Conservation (phyloP, 2,329 filamentous ascomycete species). For the Aspergillus pseudoviridinutans region DNA sequence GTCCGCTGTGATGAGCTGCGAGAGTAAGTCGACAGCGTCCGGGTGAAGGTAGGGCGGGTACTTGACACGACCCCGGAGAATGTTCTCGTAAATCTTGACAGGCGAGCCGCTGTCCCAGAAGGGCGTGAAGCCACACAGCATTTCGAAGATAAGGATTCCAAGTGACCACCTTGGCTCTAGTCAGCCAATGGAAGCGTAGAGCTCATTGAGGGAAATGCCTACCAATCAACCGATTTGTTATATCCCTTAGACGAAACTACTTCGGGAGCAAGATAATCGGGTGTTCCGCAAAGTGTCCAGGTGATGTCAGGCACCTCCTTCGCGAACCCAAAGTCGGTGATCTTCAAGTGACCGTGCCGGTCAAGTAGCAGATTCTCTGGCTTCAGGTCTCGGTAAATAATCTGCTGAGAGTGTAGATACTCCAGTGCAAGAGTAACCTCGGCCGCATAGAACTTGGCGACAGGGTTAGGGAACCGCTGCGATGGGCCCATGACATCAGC, state of each 20-base stretch:
- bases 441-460: conserved; percentile 98
- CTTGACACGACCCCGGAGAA: conserved; percentile 90
- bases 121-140: conserved; percentile 97
- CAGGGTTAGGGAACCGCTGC: conserved; percentile 95
- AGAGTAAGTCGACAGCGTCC: conserved; percentile 87
- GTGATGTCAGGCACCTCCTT: conserved; percentile 99
- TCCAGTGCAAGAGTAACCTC: conserved; percentile 94
- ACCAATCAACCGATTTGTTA: conserved; percentile 99
- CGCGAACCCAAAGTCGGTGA: conserved; percentile 97
- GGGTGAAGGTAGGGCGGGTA: conserved; percentile 94
- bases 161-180: conserved; percentile 77
- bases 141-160: conserved; percentile 97
- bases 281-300: conserved; percentile 96
- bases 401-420: conserved; percentile 89
- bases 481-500: neutral
- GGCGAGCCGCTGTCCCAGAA: conserved; percentile 98
- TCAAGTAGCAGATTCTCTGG: conserved; percentile 90
- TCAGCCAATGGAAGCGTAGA: neutral
- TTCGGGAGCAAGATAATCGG: conserved; percentile 94
- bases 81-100: conserved; percentile 99
- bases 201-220: conserved; percentile 37
- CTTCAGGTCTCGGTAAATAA: conserved; percentile 97
- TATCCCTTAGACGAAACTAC: conserved; percentile 99
- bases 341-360: conserved; percentile 90
- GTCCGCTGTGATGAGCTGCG: conserved; percentile 89